phyloP scores from a whole-genome alignment of 2,329 filamentous ascomycete genomes.

The Sporothrix brunneoviolacea region DNA sequence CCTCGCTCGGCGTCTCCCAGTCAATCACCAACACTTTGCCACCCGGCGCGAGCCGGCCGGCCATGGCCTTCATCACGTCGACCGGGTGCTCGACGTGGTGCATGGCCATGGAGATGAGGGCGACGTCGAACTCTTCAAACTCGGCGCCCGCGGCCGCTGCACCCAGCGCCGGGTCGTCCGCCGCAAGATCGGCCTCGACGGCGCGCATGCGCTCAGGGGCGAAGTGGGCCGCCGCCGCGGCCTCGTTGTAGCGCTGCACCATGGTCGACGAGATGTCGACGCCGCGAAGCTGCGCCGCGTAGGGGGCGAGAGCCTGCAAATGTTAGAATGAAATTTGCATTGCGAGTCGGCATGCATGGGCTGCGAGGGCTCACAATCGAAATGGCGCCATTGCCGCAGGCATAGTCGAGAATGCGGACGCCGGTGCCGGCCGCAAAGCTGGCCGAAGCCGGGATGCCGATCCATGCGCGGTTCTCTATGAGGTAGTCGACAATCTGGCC shows the following conservation, averaged over 20 bases:
- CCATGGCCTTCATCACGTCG: conserved; percentile 13
- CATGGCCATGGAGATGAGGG: conserved; percentile 19
- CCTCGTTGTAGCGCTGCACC: conserved; percentile 21
- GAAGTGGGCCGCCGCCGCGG: conserved; percentile 7
- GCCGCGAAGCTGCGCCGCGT: conserved; percentile 16
- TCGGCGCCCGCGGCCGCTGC: conserved; percentile 1
- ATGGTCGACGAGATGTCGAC: conserved; percentile 22
- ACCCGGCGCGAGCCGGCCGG: conserved; percentile 15
- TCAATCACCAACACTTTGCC: conserved; percentile 21
- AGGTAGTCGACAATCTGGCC: conserved; percentile 11
- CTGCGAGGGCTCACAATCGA: conserved; percentile 11
- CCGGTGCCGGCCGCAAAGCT: not conserved
- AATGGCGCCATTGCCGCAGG: conserved; percentile 17
- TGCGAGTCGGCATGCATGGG: no score
- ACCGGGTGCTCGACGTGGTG: conserved; percentile 20
- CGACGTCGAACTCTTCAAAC: conserved; percentile 17
- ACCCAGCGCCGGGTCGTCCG: not conserved
- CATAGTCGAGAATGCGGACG: conserved; percentile 18
- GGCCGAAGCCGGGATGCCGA: conserved; percentile 11
- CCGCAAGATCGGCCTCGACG: conserved; percentile 17
- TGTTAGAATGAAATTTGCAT: not conserved
- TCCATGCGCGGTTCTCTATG: conserved; percentile 9
- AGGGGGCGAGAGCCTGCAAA: conserved; percentile 7
- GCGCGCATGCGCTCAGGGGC: conserved; percentile 18
- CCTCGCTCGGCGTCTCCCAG: conserved; percentile 5